Conservation (phyloP, 1,284 basidiomycete species). For the Tetrapyrgos nigripes region DNA sequence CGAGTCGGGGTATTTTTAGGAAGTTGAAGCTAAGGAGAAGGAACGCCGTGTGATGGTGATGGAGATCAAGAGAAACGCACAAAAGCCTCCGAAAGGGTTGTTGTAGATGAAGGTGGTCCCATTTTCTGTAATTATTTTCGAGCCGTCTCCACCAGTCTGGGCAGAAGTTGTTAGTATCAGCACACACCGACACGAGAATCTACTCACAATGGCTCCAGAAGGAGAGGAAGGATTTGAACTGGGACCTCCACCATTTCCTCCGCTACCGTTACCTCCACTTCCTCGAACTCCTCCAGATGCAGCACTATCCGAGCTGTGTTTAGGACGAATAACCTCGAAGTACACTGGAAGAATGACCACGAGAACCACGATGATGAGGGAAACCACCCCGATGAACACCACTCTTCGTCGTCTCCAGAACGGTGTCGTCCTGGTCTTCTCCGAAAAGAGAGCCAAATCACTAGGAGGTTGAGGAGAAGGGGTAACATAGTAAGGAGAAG, state of each 20-base stretch:
- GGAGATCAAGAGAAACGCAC: constrained; percentile 47
- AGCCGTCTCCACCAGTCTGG: constrained; percentile 69
- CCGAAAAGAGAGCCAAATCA: background rate
- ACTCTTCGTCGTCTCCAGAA: background rate
- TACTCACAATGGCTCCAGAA: background rate
- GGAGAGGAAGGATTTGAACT: background rate
- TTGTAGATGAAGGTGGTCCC: constrained; percentile 72
- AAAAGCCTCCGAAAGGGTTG: constrained; percentile 76
- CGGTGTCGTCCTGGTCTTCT: background rate
- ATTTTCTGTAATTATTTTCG: constrained; percentile 63
- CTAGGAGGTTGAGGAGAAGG: background rate
- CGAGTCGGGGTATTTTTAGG: background rate
- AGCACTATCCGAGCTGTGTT: constrained; percentile 31
- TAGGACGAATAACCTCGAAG: constrained; percentile 58
- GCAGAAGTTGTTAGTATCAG: constrained; percentile 7
- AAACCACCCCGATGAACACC: constrained; percentile 33
- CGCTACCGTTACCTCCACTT: constrained; percentile 4
- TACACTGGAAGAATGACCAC: constrained; percentile 61
- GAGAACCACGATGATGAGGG: constrained; percentile 50
- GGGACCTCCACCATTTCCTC: constrained; percentile 6
- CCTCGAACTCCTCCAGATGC: constrained; percentile 17
- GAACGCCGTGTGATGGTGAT: constrained; percentile 3
- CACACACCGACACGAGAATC: constrained; percentile 9
- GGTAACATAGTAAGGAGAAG: background rate
- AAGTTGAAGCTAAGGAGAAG: constrained; percentile 11